Evolutionary conservation across 164 flowering plant species (phyloP).

Genomic region (Magnolia kwangsiensis): DNA sequence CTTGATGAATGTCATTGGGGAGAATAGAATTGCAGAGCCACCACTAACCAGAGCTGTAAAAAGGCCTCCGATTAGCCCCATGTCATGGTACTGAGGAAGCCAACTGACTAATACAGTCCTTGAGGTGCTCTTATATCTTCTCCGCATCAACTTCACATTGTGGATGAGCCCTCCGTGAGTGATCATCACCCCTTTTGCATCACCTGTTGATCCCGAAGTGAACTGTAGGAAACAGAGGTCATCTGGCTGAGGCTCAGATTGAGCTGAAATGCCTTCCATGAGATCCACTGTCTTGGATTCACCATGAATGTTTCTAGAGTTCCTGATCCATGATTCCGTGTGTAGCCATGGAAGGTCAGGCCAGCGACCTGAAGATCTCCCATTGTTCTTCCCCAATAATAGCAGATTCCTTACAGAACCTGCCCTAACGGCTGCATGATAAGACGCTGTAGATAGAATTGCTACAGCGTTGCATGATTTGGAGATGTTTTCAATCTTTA

Average conservation of each 20-base stretch:
- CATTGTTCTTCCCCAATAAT: constrained; percentile 30
- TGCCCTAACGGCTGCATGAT: constrained; percentile 64
- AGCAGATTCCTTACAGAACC: constrained; percentile 51
- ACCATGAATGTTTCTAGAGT: constrained; percentile 23
- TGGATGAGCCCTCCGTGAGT: constrained; percentile 81
- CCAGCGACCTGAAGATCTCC: constrained; percentile 46
- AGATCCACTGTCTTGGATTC: constrained; percentile 4
- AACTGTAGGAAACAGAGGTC: constrained; percentile 74
- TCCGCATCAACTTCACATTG: constrained; percentile 71
- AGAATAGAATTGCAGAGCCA: constrained; percentile 64
- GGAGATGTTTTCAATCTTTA: constrained; percentile 69
- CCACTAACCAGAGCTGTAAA: constrained; percentile 74
- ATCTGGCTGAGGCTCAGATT: constrained; percentile 37
- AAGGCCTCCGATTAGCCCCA: constrained; percentile 84
- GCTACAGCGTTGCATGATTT: constrained; percentile 67
- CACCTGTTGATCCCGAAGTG: constrained; percentile 86
- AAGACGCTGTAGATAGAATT: constrained; percentile 53
- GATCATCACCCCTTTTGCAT: constrained; percentile 88
- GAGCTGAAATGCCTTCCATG: background rate
- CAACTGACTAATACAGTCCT: constrained; percentile 70
- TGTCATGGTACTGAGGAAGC: constrained; percentile 92
- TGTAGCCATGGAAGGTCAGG: constrained; percentile 81
- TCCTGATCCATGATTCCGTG: constrained; percentile 67
- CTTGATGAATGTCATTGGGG: constrained; percentile 72
- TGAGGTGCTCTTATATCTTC: constrained; percentile 66